phyloP scores from a whole-genome alignment of 2,329 filamentous ascomycete genomes.

The Akanthomyces lecanii region DNA sequence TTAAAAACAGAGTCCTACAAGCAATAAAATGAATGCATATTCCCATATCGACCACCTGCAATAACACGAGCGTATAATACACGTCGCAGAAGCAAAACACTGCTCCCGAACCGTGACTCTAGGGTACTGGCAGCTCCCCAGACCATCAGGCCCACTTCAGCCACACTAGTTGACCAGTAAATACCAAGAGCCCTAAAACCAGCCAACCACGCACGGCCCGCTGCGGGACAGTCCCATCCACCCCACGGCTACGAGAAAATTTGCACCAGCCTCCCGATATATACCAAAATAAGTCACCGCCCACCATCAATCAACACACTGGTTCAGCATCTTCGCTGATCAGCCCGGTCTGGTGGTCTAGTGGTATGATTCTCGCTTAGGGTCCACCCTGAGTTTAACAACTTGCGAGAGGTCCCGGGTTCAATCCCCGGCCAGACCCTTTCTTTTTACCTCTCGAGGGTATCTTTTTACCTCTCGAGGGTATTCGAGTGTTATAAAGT shows the following conservation, averaged over 20 bases:
- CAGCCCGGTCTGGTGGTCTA: slow-evolving; percentile 50
- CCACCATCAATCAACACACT: slow-evolving; percentile 42
- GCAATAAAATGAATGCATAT: too few relatives aligned
- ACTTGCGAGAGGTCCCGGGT: slow-evolving; percentile 34
- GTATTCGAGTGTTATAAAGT: too few relatives aligned
- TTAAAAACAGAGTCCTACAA: too few relatives aligned
- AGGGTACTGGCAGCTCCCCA: too few relatives aligned
- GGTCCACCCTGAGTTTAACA: slow-evolving; percentile 38
- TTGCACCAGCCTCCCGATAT: neutral
- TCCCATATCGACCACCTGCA: too few relatives aligned
- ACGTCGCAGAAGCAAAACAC: too few relatives aligned
- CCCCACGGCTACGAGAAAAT: neutral
- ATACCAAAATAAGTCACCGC: neutral
- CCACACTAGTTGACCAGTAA: too few relatives aligned
- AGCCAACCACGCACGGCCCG: neutral
- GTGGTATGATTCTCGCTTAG: slow-evolving; percentile 71
- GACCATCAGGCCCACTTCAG: neutral
- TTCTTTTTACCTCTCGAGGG: slow-evolving; percentile 22
- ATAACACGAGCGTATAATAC: too few relatives aligned
- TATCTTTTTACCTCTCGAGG: slow-evolving; percentile 22
- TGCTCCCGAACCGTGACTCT: too few relatives aligned
- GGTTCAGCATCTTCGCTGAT: slow-evolving; percentile 25
- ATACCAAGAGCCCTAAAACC: too few relatives aligned
- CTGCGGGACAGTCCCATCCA: too few relatives aligned
- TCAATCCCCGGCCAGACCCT: slow-evolving; percentile 30